phyloP scores from a whole-genome alignment of 2,329 filamentous ascomycete species.

The Diaporthe citrichinensis region DNA sequence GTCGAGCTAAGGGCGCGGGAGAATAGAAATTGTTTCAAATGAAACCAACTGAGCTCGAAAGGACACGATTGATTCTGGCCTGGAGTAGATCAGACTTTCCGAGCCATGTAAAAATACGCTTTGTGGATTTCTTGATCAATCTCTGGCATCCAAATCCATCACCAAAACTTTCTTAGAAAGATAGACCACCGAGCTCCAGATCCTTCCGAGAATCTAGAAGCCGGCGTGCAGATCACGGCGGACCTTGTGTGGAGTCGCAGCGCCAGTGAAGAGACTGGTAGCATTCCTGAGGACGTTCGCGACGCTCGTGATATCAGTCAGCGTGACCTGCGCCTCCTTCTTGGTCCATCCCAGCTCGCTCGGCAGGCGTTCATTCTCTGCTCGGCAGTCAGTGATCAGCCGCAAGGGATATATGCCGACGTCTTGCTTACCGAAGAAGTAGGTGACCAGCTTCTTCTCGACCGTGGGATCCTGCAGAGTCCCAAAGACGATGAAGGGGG shows the following conservation, averaged over 20 bases:
- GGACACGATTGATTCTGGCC: too few relatives aligned
- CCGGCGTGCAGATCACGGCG: conserved; percentile 7
- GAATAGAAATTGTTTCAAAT: too few relatives aligned
- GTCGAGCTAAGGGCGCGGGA: too few relatives aligned
- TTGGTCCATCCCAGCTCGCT: conserved; percentile 44
- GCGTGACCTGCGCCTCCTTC: not conserved
- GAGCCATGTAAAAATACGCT: too few relatives aligned
- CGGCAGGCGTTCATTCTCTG: conserved; percentile 45
- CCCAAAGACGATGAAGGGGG: conserved; percentile 65
- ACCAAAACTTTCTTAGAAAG: not conserved
- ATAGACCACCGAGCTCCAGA: too few relatives aligned
- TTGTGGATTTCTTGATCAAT: too few relatives aligned
- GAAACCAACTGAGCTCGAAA: too few relatives aligned
- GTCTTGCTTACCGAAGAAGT: conserved; percentile 64
- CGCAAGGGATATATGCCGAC: too few relatives aligned
- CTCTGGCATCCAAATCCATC: not conserved
- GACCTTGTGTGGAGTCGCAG: not conserved
- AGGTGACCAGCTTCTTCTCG: conserved; percentile 56
- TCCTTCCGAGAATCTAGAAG: not conserved
- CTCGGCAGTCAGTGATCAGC: too few relatives aligned
- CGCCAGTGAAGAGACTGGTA: conserved; percentile 12
- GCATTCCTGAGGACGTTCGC: conserved; percentile 6
- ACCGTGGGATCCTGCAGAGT: conserved; percentile 57
- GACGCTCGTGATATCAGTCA: not conserved
- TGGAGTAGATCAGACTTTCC: too few relatives aligned